Evolutionary conservation across 164 flowering plant genomes (phyloP), one percentile per base, ranked within the genome.

Genomic region (Euptelea pleiosperma): DNA sequence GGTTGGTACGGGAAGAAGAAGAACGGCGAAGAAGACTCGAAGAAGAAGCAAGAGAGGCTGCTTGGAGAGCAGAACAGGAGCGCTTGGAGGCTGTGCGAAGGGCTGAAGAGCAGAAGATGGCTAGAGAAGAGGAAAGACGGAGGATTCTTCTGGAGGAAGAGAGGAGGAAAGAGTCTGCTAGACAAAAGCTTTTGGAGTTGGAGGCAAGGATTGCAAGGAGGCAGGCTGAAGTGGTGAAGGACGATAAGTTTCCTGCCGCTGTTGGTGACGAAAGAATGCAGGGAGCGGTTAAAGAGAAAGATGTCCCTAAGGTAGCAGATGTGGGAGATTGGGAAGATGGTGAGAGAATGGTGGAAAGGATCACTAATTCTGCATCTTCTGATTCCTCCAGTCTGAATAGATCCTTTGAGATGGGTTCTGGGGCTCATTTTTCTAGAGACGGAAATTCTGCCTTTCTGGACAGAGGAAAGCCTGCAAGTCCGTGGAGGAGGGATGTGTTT

Each of bases 151-250:
- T 84, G 73, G 98, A 93, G 74, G 98, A 93, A 45, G 98, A 93
- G 68, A 86, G 98, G 74, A 80, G 98, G 70, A 90, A 93, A 64
- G 92, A 90, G 59, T 97, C 94, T 65, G 98, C 98, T 3, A 86
- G 77, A 64, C 84, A 83, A 60, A 93, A 86, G 75, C 97, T 93
- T 55, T 31, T 86, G 41, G 98, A 93, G 69, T 77, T 93, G 81
- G 98, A 93, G 68, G 87, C 83, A 62, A 90, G 63, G 70, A 93
- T 93, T 44, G 94, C 97, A 19, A 81, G 73, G 70, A 84, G 96
- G 72, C 79, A 73, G 72, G 72, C 81, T 55, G 92, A 77, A 69
- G 60, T 63, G n/a, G 33, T 47, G 41, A 80, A 78, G 18, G 54
- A 51, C 57, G 79, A 70, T 33, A 58, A 55, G 46, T 68, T 61